These are phyloP conservation scores for Pseudisothecium myosuroides DNA, from an alignment of 225 moss, liverwort and hornwort genomes.

Conservation along the genomic window DNA sequence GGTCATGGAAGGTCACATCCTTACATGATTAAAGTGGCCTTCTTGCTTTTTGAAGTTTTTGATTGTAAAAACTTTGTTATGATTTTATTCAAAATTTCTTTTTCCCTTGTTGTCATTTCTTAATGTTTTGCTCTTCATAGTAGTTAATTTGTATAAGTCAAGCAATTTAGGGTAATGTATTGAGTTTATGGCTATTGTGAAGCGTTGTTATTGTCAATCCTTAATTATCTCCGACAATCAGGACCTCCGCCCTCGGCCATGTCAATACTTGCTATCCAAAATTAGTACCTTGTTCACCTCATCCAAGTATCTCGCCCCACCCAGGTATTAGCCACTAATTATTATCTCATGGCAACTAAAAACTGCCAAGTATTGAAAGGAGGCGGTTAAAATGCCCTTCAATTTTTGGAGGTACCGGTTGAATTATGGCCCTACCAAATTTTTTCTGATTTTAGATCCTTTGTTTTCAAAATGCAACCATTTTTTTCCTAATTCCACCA, in stretches of 20 bases:
- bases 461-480: too few species aligned
- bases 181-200: background rate
- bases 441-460: too few species aligned
- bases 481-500: too few species aligned
- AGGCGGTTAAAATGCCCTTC: accelerated
- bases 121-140: background rate
- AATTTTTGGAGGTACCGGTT: accelerated
- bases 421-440: too few species aligned
- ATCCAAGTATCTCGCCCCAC: accelerated
- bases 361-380: background rate
- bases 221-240: background rate
- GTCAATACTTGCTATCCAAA: accelerated
- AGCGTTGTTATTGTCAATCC: background rate
- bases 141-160: background rate
- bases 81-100: background rate
- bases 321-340: accelerated
- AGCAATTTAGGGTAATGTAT: background rate
- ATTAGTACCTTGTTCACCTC: background rate
- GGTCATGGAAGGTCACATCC: too few species aligned
- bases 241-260: accelerated
- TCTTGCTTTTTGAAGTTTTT: accelerated
- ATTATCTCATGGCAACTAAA: background rate
- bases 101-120: background rate
- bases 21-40: too few species aligned
- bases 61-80: background rate